Percentiles rank a stretch among this genome's conserved stretches.
These are phyloP conservation scores for Pestalotiopsis sp. DNA, from an alignment of 2,329 filamentous ascomycete species.

Conservation along the genomic window DNA sequence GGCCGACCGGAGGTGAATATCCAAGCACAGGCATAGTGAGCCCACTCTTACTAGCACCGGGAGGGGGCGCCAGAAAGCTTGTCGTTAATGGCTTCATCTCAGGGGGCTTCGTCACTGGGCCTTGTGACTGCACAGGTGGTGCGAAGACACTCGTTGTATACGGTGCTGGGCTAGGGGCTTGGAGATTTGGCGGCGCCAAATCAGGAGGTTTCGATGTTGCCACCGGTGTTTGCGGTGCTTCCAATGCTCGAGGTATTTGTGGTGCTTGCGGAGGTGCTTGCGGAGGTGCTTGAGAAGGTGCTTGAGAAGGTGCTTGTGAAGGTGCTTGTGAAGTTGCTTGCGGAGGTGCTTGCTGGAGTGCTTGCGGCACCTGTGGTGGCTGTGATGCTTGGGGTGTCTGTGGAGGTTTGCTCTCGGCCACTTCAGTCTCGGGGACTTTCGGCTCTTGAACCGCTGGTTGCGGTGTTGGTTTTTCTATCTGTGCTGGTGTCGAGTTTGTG, in stretches of 20 bases:
- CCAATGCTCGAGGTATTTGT: not conserved
- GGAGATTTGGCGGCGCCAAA: slow-evolving; percentile 25
- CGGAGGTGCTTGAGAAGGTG: not conserved
- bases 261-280: slow-evolving; percentile 17
- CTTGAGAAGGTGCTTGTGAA: not conserved
- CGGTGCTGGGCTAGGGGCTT: slow-evolving; percentile 28
- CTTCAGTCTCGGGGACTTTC: not conserved
- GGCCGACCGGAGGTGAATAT: slow-evolving; percentile 30
- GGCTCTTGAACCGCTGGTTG: slow-evolving; percentile 21
- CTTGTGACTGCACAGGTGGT: slow-evolving; percentile 26
- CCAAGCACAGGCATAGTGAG: slow-evolving; percentile 37
- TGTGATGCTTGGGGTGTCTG: not conserved
- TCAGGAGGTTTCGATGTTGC: slow-evolving; percentile 18
- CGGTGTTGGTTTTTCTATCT: slow-evolving; percentile 19
- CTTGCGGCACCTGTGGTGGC: not conserved
- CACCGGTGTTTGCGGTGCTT: slow-evolving; percentile 6
- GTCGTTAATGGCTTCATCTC: slow-evolving; percentile 30
- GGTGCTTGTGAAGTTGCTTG: not conserved
- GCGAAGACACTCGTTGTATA: slow-evolving; percentile 37
- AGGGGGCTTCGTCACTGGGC: slow-evolving; percentile 28
- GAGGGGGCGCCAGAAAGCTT: slow-evolving; percentile 34
- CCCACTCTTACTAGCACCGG: slow-evolving; percentile 29
- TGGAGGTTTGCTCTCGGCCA: not conserved
- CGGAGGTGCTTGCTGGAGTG: not conserved
- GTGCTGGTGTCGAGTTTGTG: not conserved